Conservation (phyloP, 148 eudicot species). For the Diospyros kaki region DNA sequence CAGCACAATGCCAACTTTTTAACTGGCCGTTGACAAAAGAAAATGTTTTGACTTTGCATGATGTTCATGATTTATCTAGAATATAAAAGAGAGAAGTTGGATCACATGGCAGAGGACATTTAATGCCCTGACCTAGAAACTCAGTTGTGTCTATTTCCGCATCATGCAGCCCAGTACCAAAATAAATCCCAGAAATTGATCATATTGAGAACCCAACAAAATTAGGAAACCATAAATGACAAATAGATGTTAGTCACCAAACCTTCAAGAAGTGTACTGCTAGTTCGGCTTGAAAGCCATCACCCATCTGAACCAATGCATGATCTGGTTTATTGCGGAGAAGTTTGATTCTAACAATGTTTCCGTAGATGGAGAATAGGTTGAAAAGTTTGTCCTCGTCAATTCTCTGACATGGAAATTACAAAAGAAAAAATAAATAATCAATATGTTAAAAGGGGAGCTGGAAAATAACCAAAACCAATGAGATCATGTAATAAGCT, state of each 20-base stretch:
- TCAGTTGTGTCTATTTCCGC: too few species aligned
- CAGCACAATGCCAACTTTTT: too few species aligned
- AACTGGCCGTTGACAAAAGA: too few species aligned
- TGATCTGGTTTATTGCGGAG: constrained; percentile 94
- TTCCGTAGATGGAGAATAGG: constrained; percentile 89
- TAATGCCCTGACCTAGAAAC: too few species aligned
- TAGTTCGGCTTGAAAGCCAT: constrained; percentile 97
- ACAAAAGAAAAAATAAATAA: background rate
- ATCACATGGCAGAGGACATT: too few species aligned
- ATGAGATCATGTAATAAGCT: constrained; percentile 4
- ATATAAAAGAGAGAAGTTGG: too few species aligned
- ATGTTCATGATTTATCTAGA: too few species aligned
- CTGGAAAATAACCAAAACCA: background rate
- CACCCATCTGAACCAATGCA: constrained; percentile 94
- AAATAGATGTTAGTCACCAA: background rate
- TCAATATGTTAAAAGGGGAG: background rate
- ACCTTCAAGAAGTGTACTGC: constrained; percentile 98
- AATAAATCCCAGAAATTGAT: background rate
- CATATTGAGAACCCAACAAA: background rate
- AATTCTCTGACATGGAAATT: constrained; percentile 43
- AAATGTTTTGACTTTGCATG: too few species aligned
- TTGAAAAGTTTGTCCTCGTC: constrained; percentile 95
- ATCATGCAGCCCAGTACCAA: background rate
- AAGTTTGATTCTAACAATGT: constrained; percentile 89
- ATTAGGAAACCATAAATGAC: too few species aligned